A percentile compares a stretch with the other conserved stretches of the same genome.
Evolutionary conservation across 495 filamentous ascomycete species (phyloP).

Genomic region (Xeromyces bisporus): DNA sequence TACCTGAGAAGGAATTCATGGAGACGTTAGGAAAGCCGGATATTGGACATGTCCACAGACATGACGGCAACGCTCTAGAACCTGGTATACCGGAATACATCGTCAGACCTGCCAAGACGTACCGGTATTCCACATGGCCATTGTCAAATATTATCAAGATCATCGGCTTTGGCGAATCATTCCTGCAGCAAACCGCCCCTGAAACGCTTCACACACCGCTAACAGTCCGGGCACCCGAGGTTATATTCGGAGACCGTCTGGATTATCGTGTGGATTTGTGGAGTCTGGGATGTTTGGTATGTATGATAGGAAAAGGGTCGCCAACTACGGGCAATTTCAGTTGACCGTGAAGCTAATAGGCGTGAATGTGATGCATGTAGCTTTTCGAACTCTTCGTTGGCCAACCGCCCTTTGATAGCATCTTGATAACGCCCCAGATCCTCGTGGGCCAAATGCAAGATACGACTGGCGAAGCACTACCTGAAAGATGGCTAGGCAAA

Average conservation of each 20-base stretch:
- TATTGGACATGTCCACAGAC: constrained; percentile 13
- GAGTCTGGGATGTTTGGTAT: constrained; percentile 19
- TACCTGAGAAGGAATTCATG: constrained; percentile 14
- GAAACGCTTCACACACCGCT: constrained; percentile 11
- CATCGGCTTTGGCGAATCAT: constrained; percentile 30
- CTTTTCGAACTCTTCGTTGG: constrained; percentile 23
- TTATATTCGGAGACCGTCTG: constrained; percentile 15
- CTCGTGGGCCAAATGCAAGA: constrained; percentile 19
- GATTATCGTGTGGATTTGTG: constrained; percentile 22
- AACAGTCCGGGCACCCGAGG: constrained; percentile 15
- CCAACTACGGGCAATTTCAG: too few relatives aligned
- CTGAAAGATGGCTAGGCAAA: constrained; percentile 14
- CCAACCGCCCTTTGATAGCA: constrained; percentile 21
- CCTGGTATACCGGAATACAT: constrained; percentile 21
- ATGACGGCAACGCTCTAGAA: constrained; percentile 15
- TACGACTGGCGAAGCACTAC: constrained; percentile 16
- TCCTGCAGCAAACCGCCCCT: constrained; percentile 9
- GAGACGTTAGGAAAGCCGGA: constrained; percentile 22
- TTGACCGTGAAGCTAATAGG: too few relatives aligned
- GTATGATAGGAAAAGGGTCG: constrained; percentile 1
- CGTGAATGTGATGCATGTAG: too few relatives aligned
- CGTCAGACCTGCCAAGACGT: constrained; percentile 13
- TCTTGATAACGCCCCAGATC: constrained; percentile 14
- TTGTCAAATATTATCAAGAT: constrained; percentile 13
- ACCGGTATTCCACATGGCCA: constrained; percentile 8